Base-by-base conservation (phyloP, 1,139 yeast genomes). In the Schwanniomyces etchellsii region DNA sequence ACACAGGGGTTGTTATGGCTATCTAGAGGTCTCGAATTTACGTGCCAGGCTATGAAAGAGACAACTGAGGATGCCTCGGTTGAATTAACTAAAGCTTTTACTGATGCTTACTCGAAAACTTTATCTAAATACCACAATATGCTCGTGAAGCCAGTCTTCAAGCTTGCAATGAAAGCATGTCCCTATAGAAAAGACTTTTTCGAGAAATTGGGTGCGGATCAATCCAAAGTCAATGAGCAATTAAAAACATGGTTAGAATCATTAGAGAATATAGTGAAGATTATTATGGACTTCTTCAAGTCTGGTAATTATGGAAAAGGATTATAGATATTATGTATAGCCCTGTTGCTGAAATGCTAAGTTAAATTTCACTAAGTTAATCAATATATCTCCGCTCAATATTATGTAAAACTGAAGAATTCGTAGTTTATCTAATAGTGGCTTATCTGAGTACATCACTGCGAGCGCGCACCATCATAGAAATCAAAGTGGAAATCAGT, bases 161-260 rank as follows among this genome's bases (percentile, higher is more conserved):
- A 83, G 69, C 70, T 88, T 52, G 96, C 96, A 34, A 86, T 86
- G 96, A 84, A 84, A 58, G 94, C 95, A 2, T 85, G 95, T 58
- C 96, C 96, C 20, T 86, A 84, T 61, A 77, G 96, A 64, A 78
- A 77, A 55, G 95, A 79, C 50, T 84, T 86, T 50, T 86, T 85
- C 50, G 78, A 57, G 36, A 86, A 85, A 64, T 70, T 86, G 45
- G 95, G 95, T 31, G 60, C 65, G 16, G 84, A 79, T 52, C 81
- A 77, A 53, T 76, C 62, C 21, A 74, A 71, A 52, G 95, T 88
- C 16, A 47, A 57, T 30, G 64, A 59, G 40, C 89, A 85, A 59
- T 68, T 86, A 48, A 62, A 57, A 35, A 74, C 50, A 21, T 86
- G 96, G 96, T 70, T 88, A 42, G 67, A 58, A 35, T 91, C 93